A percentile compares a stretch with the other conserved stretches of the same genome.
phyloP scores from a whole-genome alignment of 768 basidiomycete species.

The Termitomyces sp. region DNA sequence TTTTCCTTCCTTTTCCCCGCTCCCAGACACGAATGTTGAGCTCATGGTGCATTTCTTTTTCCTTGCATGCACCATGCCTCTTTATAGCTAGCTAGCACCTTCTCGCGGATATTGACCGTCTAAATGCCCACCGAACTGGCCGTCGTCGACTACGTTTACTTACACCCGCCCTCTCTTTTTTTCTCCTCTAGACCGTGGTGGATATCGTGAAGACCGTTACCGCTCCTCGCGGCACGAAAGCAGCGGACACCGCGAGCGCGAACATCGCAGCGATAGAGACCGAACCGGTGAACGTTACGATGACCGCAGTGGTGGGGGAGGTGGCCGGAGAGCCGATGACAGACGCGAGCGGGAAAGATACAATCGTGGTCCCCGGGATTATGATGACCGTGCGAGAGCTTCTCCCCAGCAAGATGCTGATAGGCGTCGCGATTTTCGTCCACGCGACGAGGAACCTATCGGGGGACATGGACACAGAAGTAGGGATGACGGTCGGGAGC shows the following conservation, averaged over 20 bases:
- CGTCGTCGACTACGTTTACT: constrained; percentile 35
- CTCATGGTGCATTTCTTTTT: constrained; percentile 59
- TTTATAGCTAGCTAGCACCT: constrained; percentile 64
- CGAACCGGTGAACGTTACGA: constrained; percentile 29
- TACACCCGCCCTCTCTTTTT: constrained; percentile 41
- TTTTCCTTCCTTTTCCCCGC: constrained; percentile 29
- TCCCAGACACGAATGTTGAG: constrained; percentile 38
- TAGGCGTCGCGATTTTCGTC: constrained; percentile 40
- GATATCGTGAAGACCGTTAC: constrained; percentile 64
- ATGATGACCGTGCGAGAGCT: constrained; percentile 39
- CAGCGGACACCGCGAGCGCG: constrained; percentile 49
- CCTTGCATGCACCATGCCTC: constrained; percentile 54
- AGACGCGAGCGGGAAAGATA: constrained; percentile 49
- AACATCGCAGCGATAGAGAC: constrained; percentile 41
- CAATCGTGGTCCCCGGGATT: constrained; percentile 36
- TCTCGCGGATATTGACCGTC: constrained; percentile 29
- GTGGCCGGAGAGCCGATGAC: constrained; percentile 39
- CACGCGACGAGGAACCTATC: constrained; percentile 36
- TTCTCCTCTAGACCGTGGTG: constrained; percentile 44
- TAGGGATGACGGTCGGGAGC: constrained; percentile 29
- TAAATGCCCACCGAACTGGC: constrained; percentile 27
- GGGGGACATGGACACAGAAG: constrained; percentile 31
- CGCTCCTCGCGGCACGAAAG: constrained; percentile 58
- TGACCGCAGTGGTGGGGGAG: constrained; percentile 24
- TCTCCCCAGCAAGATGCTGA: constrained; percentile 42